Conservation (phyloP, 2,329 filamentous ascomycete species). For the Arachnomyces sp. region DNA sequence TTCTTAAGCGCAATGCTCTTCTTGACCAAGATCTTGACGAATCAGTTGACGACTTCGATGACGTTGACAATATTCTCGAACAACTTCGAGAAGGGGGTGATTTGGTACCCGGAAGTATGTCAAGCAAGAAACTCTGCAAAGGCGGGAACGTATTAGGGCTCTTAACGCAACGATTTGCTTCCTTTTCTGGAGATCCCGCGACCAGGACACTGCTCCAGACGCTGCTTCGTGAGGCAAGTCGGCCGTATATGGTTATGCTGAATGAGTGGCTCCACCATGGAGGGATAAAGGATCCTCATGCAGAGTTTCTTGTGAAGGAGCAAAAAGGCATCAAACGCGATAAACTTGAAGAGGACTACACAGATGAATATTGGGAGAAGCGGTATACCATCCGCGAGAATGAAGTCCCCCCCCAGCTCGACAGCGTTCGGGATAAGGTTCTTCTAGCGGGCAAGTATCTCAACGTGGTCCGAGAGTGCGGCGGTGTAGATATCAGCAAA, state of each 20-base stretch:
- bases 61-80: slow-evolving; percentile 89
- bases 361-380: slow-evolving; percentile 98
- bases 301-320: slow-evolving; percentile 91
- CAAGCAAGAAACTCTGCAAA: slow-evolving; percentile 87
- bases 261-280: slow-evolving; percentile 98
- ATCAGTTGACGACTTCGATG: slow-evolving; percentile 66
- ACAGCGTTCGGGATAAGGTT: slow-evolving; percentile 87
- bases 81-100: slow-evolving; percentile 81
- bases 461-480: slow-evolving; percentile 94
- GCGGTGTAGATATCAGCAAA: slow-evolving; percentile 88
- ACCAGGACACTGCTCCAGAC: slow-evolving; percentile 74
- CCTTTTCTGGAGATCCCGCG: slow-evolving; percentile 88
- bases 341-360: slow-evolving; percentile 89
- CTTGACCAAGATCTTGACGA: slow-evolving; percentile 65
- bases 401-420: slow-evolving; percentile 84
- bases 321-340: slow-evolving; percentile 92
- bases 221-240: slow-evolving; percentile 76
- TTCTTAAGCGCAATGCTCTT: slow-evolving; percentile 79
- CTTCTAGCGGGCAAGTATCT: slow-evolving; percentile 93
- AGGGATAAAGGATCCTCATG: slow-evolving; percentile 86
- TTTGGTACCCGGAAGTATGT: slow-evolving; percentile 67
- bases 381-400: slow-evolving; percentile 89
- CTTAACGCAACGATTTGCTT: slow-evolving; percentile 73
- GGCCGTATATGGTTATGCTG: slow-evolving; percentile 95
- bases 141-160: slow-evolving; percentile 90